These are phyloP conservation scores for Apostasia shenzhenica DNA, from an alignment of 106 monocot genomes.

Conservation along the genomic window DNA sequence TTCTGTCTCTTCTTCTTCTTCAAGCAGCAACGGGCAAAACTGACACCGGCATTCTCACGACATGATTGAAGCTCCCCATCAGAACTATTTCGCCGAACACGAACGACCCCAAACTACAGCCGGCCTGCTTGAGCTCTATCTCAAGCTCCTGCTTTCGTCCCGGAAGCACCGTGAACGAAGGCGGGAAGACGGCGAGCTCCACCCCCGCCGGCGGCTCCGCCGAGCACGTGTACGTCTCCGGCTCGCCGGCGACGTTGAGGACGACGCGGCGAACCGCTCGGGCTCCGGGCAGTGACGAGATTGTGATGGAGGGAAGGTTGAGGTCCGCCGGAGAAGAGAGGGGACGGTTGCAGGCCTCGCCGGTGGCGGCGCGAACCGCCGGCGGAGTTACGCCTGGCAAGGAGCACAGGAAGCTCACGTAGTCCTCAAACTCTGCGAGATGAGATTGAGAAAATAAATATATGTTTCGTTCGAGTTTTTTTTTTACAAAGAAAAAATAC, in stretches of 20 bases:
- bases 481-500: no score
- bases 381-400: conserved; percentile 23
- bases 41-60: conserved; percentile 58
- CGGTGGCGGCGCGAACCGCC: conserved; percentile 23
- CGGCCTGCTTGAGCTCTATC: conserved; percentile 25
- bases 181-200: conserved; percentile 33
- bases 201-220: conserved; percentile 44
- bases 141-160: conserved; percentile 33
- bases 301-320: conserved; percentile 70
- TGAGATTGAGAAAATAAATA: no score
- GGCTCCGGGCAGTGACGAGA: conserved; percentile 38
- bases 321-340: conserved; percentile 38
- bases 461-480: no score
- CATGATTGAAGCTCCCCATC: conserved; percentile 56
- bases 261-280: conserved; percentile 20
- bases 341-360: conserved; percentile 21
- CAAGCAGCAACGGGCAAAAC: conserved; percentile 14
- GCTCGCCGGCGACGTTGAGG: conserved; percentile 34
- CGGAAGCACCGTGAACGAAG: conserved; percentile 37
- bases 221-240: conserved; percentile 51
- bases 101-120: conserved; percentile 14
- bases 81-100: conserved; percentile 69
- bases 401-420: conserved; percentile 63
- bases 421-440: conserved; percentile 42
- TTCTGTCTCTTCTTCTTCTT: not conserved